phyloP scores from a whole-genome alignment of 2,329 filamentous ascomycete genomes.

The Gnomoniopsis smithogilvyi region DNA sequence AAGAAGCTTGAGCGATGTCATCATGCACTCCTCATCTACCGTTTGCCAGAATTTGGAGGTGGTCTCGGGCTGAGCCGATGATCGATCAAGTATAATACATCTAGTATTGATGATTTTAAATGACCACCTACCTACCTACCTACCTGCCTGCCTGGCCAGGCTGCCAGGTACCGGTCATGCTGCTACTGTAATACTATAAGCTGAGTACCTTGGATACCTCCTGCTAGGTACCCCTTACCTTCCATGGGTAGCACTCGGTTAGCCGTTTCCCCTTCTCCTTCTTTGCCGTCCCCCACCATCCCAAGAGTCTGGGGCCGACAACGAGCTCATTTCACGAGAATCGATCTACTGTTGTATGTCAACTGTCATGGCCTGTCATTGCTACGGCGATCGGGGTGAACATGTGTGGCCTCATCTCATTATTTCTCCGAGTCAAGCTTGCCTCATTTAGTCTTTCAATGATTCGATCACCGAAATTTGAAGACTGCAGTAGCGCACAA shows the following conservation, averaged over 20 bases:
- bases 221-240: background rate
- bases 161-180: too few species aligned
- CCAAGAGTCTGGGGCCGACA: background rate
- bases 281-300: background rate
- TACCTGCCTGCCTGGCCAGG: too few species aligned
- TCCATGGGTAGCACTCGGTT: background rate
- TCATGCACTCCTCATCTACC: too few species aligned
- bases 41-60: background rate
- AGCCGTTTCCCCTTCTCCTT: background rate
- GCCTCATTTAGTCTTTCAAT: background rate
- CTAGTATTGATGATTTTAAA: too few species aligned
- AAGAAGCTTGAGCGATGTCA: too few species aligned
- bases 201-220: too few species aligned
- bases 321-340: too few species aligned
- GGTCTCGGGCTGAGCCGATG: background rate
- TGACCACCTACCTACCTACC: too few species aligned
- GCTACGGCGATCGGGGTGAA: background rate
- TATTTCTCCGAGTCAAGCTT: constrained; percentile 2
- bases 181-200: too few species aligned
- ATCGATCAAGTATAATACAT: background rate
- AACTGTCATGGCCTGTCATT: too few species aligned
- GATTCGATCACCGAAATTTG: constrained; percentile 11
- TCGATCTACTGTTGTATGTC: too few species aligned
- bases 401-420: background rate
- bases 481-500: constrained; percentile 5